phyloP scores from a whole-genome alignment of 257 asterid genomes.

The Cynanchum wilfordii region DNA sequence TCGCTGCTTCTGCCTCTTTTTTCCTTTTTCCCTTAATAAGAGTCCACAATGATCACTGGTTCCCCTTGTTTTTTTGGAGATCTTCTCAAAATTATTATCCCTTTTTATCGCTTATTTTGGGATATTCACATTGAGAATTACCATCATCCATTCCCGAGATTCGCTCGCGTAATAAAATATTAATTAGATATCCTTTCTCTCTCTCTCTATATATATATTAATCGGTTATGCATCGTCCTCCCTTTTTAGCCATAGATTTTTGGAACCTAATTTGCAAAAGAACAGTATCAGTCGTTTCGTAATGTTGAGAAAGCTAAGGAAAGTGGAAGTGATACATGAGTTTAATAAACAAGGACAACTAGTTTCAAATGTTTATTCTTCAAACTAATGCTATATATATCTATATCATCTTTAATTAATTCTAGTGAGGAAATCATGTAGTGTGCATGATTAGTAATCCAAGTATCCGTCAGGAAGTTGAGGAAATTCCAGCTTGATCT shows the following conservation, averaged over 20 bases:
- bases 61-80: not conserved
- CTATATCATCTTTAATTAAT: not conserved
- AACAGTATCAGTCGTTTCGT: not conserved
- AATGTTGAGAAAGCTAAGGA: too few relatives aligned
- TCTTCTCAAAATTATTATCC: not conserved
- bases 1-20: not conserved
- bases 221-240: not conserved
- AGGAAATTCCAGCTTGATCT: conserved; percentile 68
- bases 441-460: conserved; percentile 24
- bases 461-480: conserved; percentile 40
- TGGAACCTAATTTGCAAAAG: not conserved
- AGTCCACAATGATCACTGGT: not conserved
- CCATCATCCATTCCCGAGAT: not conserved
- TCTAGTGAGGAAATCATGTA: not conserved
- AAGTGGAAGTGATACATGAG: too few relatives aligned
- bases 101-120: not conserved
- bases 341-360: too few relatives aligned
- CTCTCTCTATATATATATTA: not conserved
- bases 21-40: not conserved
- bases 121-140: not conserved
- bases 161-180: not conserved
- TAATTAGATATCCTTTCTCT: not conserved
- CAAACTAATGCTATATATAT: not conserved
- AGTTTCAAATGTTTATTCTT: not conserved
- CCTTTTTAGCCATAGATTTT: not conserved